Conservation (phyloP, 257 asterid genomes). For the Orobanche coerulescens region DNA sequence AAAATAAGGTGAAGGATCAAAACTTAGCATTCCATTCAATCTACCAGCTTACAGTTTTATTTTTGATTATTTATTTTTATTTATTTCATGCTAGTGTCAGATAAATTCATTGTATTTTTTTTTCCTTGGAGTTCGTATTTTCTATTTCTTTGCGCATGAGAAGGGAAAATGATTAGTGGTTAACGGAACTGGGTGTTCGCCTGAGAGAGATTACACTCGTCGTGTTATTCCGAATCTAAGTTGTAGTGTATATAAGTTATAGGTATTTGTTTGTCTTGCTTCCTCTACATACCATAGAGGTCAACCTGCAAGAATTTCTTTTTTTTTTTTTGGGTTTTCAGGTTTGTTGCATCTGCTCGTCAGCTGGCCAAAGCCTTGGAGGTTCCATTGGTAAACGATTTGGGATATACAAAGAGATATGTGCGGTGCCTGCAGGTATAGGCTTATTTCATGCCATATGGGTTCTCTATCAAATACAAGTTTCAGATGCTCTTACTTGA, state of each 20-base stretch:
- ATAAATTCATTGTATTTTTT: not conserved
- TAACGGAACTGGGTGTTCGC: not conserved
- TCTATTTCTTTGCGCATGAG: not conserved
- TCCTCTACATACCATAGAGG: not conserved
- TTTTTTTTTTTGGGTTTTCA: constrained; percentile 24
- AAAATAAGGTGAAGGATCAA: not conserved
- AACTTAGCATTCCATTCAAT: not conserved
- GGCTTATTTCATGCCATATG: not conserved
- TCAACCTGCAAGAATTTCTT: not conserved
- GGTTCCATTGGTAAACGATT: constrained; percentile 88
- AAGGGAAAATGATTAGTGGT: not conserved
- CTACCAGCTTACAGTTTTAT: not conserved
- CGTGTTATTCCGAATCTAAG: not conserved
- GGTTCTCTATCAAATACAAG: not conserved
- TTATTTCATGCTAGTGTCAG: not conserved
- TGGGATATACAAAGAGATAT: constrained; percentile 93
- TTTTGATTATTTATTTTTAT: not conserved
- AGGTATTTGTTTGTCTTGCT: not conserved
- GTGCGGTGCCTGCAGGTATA: constrained; percentile 93
- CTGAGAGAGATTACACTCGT: not conserved
- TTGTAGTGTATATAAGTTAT: not conserved
- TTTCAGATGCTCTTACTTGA: not conserved
- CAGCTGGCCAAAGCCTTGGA: constrained; percentile 91
- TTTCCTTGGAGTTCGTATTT: not conserved
- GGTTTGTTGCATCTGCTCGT: constrained; percentile 95